Percentiles rank a stretch among this genome's conserved stretches.
These are phyloP conservation scores for Blastocystis hominis DNA, from an alignment of 352 stramenopile genomes.

Conservation along the genomic window DNA sequence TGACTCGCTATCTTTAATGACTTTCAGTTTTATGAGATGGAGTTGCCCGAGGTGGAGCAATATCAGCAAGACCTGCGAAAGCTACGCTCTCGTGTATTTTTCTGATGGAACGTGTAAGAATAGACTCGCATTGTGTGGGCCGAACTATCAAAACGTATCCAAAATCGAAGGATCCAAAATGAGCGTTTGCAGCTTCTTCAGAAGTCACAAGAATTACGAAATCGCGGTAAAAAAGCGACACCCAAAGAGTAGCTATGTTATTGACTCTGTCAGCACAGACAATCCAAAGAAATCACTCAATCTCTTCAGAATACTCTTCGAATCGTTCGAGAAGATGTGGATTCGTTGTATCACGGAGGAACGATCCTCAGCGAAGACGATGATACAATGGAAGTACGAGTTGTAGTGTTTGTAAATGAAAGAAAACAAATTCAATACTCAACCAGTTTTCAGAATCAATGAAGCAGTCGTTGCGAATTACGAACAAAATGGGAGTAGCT, in stretches of 20 bases:
- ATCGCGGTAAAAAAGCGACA: background rate
- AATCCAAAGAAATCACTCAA: background rate
- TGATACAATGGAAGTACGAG: background rate
- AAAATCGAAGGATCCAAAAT: background rate
- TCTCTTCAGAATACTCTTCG: background rate
- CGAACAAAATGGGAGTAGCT: background rate
- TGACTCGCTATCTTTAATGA: background rate
- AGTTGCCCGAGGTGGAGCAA: background rate
- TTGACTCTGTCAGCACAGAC: background rate
- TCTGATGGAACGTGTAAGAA: background rate
- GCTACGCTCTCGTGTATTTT: background rate
- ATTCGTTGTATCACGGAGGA: background rate
- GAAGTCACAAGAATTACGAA: background rate
- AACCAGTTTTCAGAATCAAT: background rate
- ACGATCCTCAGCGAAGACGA: background rate
- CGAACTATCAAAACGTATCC: background rate
- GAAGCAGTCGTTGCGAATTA: background rate
- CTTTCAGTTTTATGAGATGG: conserved; percentile 26
- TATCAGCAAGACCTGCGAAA: background rate
- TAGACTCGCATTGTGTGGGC: conserved; percentile 3
- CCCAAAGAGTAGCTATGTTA: background rate
- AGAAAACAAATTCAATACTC: conserved; percentile 26
- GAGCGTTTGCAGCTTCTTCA: background rate
- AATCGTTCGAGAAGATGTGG: background rate
- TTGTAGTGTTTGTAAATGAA: background rate